Conservation (phyloP, 2,329 filamentous ascomycete species). For the Esteya vermicola region DNA sequence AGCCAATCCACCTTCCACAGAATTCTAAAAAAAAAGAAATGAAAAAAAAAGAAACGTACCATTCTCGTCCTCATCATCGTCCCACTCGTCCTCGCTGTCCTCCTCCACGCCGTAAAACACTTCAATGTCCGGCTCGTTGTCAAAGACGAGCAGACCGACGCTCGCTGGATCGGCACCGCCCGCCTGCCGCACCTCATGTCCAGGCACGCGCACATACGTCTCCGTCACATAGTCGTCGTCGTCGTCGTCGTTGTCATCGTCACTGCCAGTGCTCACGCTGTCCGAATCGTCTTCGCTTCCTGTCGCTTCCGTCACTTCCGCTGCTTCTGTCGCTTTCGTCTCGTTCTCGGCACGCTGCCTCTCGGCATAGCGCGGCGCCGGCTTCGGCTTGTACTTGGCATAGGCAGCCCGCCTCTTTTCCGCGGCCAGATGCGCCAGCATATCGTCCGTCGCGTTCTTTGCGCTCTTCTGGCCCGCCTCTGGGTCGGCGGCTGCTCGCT, state of each 20-base stretch:
- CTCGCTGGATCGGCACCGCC: conserved; percentile 28
- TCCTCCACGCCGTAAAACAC: conserved; percentile 46
- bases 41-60: conserved; percentile 24
- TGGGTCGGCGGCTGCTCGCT: no score
- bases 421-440: conserved; percentile 1
- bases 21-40: no score
- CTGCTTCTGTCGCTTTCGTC: background rate
- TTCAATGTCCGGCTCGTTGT: conserved; percentile 42
- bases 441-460: conserved; percentile 2
- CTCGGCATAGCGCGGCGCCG: conserved; percentile 8
- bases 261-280: background rate
- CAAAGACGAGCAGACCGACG: conserved; percentile 42
- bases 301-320: background rate
- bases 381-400: conserved; percentile 9
- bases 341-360: no score
- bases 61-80: conserved; percentile 53
- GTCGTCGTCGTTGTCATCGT: conserved; percentile 10
- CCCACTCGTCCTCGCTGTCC: conserved; percentile 46
- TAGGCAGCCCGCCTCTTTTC: conserved; percentile 6
- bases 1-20: no score
- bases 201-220: conserved; percentile 48
- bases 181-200: conserved; percentile 21
- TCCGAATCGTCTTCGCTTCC: background rate
- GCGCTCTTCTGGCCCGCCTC: conserved; percentile 12
- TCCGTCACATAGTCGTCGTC: conserved; percentile 52